Base-by-base conservation (phyloP, 2,329 filamentous ascomycete genomes). In the Beauveria medogensis region DNA sequence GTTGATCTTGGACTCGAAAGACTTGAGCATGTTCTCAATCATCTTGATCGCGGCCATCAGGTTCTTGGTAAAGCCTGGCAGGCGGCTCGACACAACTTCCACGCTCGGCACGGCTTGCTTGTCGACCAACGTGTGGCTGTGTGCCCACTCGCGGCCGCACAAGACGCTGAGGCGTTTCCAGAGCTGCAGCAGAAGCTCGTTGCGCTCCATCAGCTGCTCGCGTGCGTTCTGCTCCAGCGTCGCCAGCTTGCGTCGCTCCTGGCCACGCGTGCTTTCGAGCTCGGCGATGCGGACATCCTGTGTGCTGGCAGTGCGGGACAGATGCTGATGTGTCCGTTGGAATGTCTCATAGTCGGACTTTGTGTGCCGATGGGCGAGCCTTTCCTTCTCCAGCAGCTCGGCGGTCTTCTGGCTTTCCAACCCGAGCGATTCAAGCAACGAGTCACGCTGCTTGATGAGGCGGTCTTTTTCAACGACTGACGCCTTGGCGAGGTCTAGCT, bases 361-460 rank as follows among this genome's bases (percentile, higher is more conserved):
- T 62, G 96, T 94, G 68, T 91, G 90, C 64, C 91, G 88, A 67
- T 95, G 91, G 24, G 84, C 85, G 65, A 90, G 84, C 16, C 92
- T 86, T 75, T 99, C 94, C 68, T 95, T 95, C 55, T 97, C 93
- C 16, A 97, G 85, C 58, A 96, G 81, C 65, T 97, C 93, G 1
- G 87, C 86, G 12, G 97, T 79, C 68, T 92, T 92, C 63, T 90
- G 86, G 59, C 86, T 89, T 72, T 99, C 94, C 24, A 97, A 82
- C 3, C 88, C 91, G 69, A 94, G 90, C 28, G 87, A 91, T 73
- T 99, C 94, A 10, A 99, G 84, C 5, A 97, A 81, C 3, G 86
- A 82, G 70, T 97, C 94, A 16, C 93, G 90, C 72, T 93, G 91
- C 69, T 92, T 91, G 69, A 99, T 87, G 66, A 96, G 82, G 59